These are phyloP conservation scores for Geranium brycei DNA, from an alignment of 345 rosid genomes.

Conservation along the genomic window DNA sequence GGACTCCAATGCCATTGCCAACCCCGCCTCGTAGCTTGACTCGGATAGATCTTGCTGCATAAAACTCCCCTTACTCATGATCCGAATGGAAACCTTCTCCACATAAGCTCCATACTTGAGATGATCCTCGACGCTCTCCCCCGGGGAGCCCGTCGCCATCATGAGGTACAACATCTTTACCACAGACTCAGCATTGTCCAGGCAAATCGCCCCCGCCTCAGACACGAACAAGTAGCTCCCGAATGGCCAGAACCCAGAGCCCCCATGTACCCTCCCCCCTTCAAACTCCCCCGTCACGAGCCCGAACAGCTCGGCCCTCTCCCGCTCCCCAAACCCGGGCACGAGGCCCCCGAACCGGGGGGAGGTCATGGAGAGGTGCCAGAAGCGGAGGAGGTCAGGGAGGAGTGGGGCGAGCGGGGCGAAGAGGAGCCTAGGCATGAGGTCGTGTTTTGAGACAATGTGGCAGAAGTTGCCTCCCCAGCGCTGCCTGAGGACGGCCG, in stretches of 20 bases:
- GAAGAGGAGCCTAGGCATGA: constrained; percentile 39
- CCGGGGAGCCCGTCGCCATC: constrained; percentile 20
- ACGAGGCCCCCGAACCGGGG: constrained; percentile 6
- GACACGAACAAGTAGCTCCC: constrained; percentile 64
- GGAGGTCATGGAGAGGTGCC: constrained; percentile 21
- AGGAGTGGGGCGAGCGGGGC: constrained; percentile 18
- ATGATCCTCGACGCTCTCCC: constrained; percentile 39
- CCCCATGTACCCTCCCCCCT: constrained; percentile 3
- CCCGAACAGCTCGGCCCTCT: constrained; percentile 12
- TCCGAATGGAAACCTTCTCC: constrained; percentile 22
- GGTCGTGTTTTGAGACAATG: constrained; percentile 44
- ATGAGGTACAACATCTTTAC: constrained; percentile 42
- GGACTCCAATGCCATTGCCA: constrained; percentile 53
- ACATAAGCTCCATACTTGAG: constrained; percentile 44
- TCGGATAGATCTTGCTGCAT: constrained; percentile 21
- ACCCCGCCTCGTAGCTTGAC: constrained; percentile 53
- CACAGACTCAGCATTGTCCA: constrained; percentile 46
- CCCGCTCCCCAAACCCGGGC: constrained; percentile 10
- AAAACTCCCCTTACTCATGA: constrained; percentile 30
- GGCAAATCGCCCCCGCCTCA: constrained; percentile 58
- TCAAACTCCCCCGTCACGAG: constrained; percentile 7
- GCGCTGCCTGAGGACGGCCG: constrained; percentile 39
- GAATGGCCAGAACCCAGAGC: constrained; percentile 41
- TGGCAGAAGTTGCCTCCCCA: constrained; percentile 67
- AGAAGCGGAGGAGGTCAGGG: constrained; percentile 16